phyloP scores from a whole-genome alignment of 2,329 filamentous ascomycete genomes.

The Hypoxylon sp. region DNA sequence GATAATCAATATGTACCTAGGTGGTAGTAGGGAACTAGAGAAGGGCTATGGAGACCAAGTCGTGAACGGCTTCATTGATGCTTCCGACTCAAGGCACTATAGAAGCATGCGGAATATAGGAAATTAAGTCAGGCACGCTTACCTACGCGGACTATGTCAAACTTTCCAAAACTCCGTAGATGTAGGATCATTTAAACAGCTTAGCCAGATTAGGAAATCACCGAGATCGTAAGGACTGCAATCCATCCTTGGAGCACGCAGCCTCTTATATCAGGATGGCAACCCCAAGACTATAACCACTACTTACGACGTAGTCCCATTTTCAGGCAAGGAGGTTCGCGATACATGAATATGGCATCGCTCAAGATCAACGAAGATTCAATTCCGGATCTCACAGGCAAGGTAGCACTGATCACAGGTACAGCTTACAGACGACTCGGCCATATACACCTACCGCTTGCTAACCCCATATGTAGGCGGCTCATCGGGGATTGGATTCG shows the following conservation, averaged over 20 bases:
- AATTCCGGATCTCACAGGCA: constrained; percentile 38
- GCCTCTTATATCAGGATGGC: constrained; percentile 3
- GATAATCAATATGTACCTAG: not conserved
- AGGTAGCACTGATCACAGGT: constrained; percentile 34
- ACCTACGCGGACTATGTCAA: too few relatives aligned
- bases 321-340: not conserved
- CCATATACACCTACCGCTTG: not conserved
- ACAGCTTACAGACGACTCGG: not conserved
- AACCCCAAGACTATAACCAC: constrained; percentile 4
- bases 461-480: constrained; percentile 44
- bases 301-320: not conserved
- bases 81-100: not conserved
- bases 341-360: constrained; percentile 36
- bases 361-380: constrained; percentile 45
- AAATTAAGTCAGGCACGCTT: constrained; percentile 1
- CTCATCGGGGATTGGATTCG: constrained; percentile 55
- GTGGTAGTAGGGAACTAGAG: not conserved
- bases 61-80: constrained; percentile 3
- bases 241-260: not conserved
- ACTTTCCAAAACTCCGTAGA: too few relatives aligned
- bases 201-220: constrained; percentile 27
- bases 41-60: not conserved
- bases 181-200: constrained; percentile 7
- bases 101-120: not conserved
- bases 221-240: constrained; percentile 12